Conservation (phyloP, 2,329 filamentous ascomycete species). For the Calonectria hawksworthii region DNA sequence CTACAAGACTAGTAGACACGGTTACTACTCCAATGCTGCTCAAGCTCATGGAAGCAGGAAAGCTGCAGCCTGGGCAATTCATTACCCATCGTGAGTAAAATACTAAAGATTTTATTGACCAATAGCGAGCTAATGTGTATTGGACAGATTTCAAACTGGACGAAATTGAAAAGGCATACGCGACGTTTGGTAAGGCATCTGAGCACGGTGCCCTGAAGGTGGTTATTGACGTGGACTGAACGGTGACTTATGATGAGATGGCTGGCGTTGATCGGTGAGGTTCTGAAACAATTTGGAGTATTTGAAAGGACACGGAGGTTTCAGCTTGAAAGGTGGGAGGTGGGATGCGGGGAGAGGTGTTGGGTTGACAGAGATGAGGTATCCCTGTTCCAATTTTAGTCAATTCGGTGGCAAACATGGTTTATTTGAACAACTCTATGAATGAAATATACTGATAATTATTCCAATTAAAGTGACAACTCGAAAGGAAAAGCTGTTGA, state of each 20-base stretch:
- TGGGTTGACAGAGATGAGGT: not conserved
- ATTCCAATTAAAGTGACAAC: not conserved
- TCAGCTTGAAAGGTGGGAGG: not conserved
- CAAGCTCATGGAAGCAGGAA: constrained; percentile 58
- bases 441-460: not conserved
- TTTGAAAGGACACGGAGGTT: not conserved
- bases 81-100: constrained; percentile 58
- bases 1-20: constrained; percentile 62
- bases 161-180: constrained; percentile 38
- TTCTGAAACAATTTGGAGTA: not conserved
- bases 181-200: constrained; percentile 36
- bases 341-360: not conserved
- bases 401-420: not conserved
- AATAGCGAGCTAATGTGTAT: not conserved
- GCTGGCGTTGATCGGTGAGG: not conserved
- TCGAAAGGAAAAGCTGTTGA: not conserved
- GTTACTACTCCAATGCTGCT: constrained; percentile 63
- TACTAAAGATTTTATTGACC: accelerated
- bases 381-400: not conserved
- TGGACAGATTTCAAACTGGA: constrained; percentile 34
- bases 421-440: not conserved
- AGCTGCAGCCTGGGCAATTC: constrained; percentile 56
- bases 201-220: constrained; percentile 39
- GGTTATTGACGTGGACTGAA: constrained; percentile 36
- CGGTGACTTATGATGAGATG: too few relatives aligned